phyloP scores from a whole-genome alignment of 768 basidiomycete genomes.

The Psilocybe subaeruginosa region DNA sequence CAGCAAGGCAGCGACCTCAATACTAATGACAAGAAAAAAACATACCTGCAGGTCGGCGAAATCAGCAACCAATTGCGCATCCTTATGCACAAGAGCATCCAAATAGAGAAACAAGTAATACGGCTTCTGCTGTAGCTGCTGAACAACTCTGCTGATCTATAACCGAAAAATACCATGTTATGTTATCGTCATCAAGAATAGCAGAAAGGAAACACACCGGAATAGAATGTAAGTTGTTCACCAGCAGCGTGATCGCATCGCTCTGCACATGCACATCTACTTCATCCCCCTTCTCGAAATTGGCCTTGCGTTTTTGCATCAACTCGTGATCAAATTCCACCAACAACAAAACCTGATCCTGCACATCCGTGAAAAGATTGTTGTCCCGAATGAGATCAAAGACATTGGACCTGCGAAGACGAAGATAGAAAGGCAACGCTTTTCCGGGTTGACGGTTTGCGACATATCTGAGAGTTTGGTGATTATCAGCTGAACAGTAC shows the following conservation, averaged over 20 bases:
- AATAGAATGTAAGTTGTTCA: slow-evolving; percentile 95
- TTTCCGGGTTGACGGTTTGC: slow-evolving; percentile 92
- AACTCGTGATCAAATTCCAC: slow-evolving; percentile 95
- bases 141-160: slow-evolving; percentile 86
- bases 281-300: slow-evolving; percentile 37
- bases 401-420: slow-evolving; percentile 84
- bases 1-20: neutral
- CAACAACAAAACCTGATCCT: slow-evolving; percentile 89
- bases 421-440: slow-evolving; percentile 88
- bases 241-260: slow-evolving; percentile 83
- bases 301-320: slow-evolving; percentile 56
- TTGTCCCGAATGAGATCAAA: slow-evolving; percentile 94
- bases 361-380: slow-evolving; percentile 93
- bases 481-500: neutral
- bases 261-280: slow-evolving; percentile 44
- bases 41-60: slow-evolving; percentile 87
- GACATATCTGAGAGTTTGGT: slow-evolving; percentile 60
- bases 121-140: slow-evolving; percentile 76
- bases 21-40: neutral
- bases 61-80: slow-evolving; percentile 74
- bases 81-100: slow-evolving; percentile 86
- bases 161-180: neutral
- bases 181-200: neutral
- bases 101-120: slow-evolving; percentile 92
- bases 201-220: slow-evolving; percentile 58